Percentiles rank a stretch among this genome's conserved stretches.
phyloP scores from a whole-genome alignment of 176 grass and related monocot genomes.

The Phragmites australis region DNA sequence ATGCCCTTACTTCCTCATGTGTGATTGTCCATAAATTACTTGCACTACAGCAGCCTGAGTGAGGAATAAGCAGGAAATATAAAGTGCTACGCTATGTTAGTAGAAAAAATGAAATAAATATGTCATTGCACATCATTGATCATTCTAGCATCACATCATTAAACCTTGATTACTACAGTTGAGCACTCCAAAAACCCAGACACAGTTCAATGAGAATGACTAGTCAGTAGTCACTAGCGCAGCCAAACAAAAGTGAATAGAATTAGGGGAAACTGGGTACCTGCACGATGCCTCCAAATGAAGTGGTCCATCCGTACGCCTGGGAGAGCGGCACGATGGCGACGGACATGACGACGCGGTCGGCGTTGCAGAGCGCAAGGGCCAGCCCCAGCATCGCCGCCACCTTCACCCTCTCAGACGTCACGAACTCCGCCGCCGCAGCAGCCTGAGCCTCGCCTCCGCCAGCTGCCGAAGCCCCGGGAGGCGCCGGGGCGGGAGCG shows the following conservation, averaged over 20 bases:
- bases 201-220: background rate
- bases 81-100: background rate
- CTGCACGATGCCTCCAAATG: slow-evolving; percentile 87
- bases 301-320: slow-evolving; percentile 73
- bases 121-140: background rate
- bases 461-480: slow-evolving; percentile 17
- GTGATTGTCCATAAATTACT: background rate
- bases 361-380: slow-evolving; percentile 91
- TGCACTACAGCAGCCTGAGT: background rate
- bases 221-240: slow-evolving; percentile 6
- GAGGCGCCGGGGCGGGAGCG: background rate
- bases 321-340: slow-evolving; percentile 89
- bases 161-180: background rate
- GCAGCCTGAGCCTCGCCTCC: slow-evolving; percentile 32
- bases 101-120: background rate
- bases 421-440: slow-evolving; percentile 67
- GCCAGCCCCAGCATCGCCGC: slow-evolving; percentile 84
- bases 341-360: slow-evolving; percentile 95
- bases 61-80: slow-evolving; percentile 2
- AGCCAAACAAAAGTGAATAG: slow-evolving; percentile 23
- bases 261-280: slow-evolving; percentile 38
- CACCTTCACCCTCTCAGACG: slow-evolving; percentile 94
- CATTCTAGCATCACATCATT: background rate
- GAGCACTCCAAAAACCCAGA: background rate
- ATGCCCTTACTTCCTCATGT: background rate